Evolutionary conservation across 352 stramenopile genomes (phyloP), one percentile per base, ranked within the genome.

Genomic region (Globisporangium cylindrosporum): DNA sequence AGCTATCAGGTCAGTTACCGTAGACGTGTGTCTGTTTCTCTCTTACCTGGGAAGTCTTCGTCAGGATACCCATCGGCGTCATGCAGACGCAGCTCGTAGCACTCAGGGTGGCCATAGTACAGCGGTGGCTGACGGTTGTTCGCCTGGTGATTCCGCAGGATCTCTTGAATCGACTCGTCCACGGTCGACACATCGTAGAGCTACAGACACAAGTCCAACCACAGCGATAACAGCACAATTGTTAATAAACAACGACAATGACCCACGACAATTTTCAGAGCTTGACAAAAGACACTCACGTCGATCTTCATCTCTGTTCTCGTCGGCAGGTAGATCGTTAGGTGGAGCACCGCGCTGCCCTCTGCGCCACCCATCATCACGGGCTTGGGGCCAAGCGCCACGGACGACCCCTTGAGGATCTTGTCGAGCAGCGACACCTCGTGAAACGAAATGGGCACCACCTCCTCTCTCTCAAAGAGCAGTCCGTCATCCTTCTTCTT

Each of bases 231-330:
- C 18, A 59, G 14, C n/a, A 43, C 29, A 24, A 24, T 29, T 46
- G 22, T 20, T 27, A 68, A 20, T 3, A 38, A n/a, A 32, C 25
- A 32, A 46, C 8, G 1, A 10, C 6, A 25, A 29, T n/a, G 24
- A 25, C 15, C 55, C 55, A 61, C 12, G 38, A 46, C 38, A 22
- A 9, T 22, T 3, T 14, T 34, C n/a, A 24, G 0, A 25, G 24
- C 18, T 27, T 24, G 4, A 6, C 55, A 61, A 46, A 27, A 46
- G 18, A 3, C 55, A 75, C 76, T 24, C 69, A 95, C 87, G 70
- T 96, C 87, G 65, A 96, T 91, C 73, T 93, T 94, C 82, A 96
- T 94, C 72, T 96, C 87, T 20, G 86, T 74, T 14, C 87, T 80
- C 25, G 88, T 93, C 2, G 89, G 89, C 63, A 96, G 66, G 62